Conservation (phyloP, 2,329 filamentous ascomycete genomes). For the Aspergillus awamori region DNA sequence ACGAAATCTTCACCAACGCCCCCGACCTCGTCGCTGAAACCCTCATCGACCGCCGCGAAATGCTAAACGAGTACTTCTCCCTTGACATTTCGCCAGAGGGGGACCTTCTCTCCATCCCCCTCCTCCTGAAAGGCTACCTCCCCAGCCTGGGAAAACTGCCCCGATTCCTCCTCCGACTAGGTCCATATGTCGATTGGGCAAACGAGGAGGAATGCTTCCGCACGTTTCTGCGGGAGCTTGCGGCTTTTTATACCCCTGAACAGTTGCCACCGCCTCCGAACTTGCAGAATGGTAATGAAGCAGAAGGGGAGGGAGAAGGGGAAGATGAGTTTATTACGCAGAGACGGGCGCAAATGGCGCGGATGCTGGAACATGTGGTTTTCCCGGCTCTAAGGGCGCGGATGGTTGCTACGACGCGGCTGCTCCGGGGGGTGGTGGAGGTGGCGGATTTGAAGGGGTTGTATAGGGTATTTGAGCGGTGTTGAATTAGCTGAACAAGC, state of each 20-base stretch:
- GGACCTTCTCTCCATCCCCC: slow-evolving; percentile 75
- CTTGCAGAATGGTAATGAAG: slow-evolving; percentile 12
- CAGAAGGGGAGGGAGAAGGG: slow-evolving; percentile 31
- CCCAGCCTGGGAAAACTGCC: slow-evolving; percentile 86
- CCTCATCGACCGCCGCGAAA: slow-evolving; percentile 74
- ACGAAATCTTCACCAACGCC: slow-evolving; percentile 67
- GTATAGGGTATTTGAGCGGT: slow-evolving; percentile 93
- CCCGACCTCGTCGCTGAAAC: slow-evolving; percentile 67
- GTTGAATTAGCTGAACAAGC: slow-evolving; percentile 54
- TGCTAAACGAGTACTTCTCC: slow-evolving; percentile 92
- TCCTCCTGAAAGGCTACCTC: slow-evolving; percentile 85
- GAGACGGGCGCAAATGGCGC: slow-evolving; percentile 69
- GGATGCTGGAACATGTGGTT: slow-evolving; percentile 79
- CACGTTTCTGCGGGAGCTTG: slow-evolving; percentile 81
- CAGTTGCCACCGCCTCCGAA: slow-evolving; percentile 61
- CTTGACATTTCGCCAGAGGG: slow-evolving; percentile 79
- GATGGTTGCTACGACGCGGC: slow-evolving; percentile 75
- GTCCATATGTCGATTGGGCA: slow-evolving; percentile 84
- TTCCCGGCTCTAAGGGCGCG: slow-evolving; percentile 87
- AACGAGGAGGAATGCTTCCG: slow-evolving; percentile 85
- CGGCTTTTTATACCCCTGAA: slow-evolving; percentile 88
- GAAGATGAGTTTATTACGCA: slow-evolving; percentile 48
- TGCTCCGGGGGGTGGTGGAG: slow-evolving; percentile 80
- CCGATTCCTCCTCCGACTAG: slow-evolving; percentile 81
- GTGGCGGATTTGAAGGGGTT: slow-evolving; percentile 89